Base-by-base conservation (phyloP, 2,329 filamentous ascomycete genomes). In the Elsinoe ampelina region DNA sequence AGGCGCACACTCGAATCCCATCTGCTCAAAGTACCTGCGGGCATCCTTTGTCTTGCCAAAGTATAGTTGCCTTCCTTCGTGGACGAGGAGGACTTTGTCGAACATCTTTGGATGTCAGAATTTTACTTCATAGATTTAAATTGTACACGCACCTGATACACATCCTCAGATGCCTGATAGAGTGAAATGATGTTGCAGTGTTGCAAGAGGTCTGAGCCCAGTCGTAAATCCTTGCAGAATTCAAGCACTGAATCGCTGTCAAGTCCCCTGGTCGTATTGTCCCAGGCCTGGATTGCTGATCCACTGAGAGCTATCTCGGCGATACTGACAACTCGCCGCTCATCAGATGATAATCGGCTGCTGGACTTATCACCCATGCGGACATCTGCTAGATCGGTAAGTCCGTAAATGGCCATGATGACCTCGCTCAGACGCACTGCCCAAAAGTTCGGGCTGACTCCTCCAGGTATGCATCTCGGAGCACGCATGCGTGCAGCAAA, bases 41-140 rank as follows among this genome's bases (percentile, higher is more conserved):
- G 85, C 85, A 5, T 77, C 72, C 22, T 77, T 74, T 6, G 82
- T 76, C 2, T 74, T 78, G 5, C 85, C 85, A 61, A 86, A 85
- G 66, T 86, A 89, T 57, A 91, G 91, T 65, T 91, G 81, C 0
- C 84, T 78, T 0, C 87, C 88, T 65, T 90, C 84, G 64, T 91
- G 90, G 0, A 92, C 73, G 0, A 93, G 84, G 0, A 83, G 76
- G 0, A 81, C 81, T 66, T 89, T 89, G 71, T 92, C 86, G 63
- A 92, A 91, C 15, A 42, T 15, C 39, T 20, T 3, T 17, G 10
- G 19, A 11, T 6, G 17, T 42, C n/a, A 42, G 39, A 11, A 4
- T 42, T 3, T 11, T 20, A 4, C 15, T 17, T 4, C 10, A 2
- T 11, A 10, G 17, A 5, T 19, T 19, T 11, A 19, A 80, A 3